A percentile compares a stretch with the other conserved stretches of the same genome.
Evolutionary conservation across 164 flowering plant species (phyloP).

Genomic region (Chimonanthus praecox): DNA sequence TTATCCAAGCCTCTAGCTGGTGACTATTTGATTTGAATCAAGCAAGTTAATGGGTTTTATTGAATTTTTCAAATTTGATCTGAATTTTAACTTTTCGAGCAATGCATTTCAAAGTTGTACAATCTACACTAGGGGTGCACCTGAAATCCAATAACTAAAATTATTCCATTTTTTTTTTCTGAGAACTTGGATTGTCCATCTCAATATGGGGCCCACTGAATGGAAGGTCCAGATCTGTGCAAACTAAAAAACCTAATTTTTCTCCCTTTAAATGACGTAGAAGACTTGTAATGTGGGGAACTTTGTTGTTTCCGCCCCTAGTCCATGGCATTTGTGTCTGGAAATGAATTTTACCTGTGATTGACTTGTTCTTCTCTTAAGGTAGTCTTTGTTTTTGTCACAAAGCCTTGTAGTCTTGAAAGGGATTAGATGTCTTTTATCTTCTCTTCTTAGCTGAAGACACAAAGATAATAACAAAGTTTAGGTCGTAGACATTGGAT

Average conservation of each 20-base stretch:
- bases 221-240: no score
- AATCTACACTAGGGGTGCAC: no score
- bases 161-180: no score
- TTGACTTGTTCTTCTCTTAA: not conserved
- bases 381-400: not conserved
- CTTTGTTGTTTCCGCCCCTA: slow-evolving; percentile 14
- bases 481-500: not conserved
- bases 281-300: not conserved
- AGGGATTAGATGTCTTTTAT: not conserved
- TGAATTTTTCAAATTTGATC: no score
- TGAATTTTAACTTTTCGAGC: no score
- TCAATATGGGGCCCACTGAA: not conserved
- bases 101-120: no score
- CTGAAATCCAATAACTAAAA: no score
- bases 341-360: not conserved
- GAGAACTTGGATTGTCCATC: no score
- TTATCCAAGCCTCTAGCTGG: no score
- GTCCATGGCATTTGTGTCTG: slow-evolving; percentile 3
- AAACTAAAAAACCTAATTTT: not conserved
- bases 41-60: no score
- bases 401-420: not conserved
- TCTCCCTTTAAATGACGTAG: not conserved
- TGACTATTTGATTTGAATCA: no score
- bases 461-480: not conserved
- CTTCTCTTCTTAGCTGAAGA: not conserved